Base-by-base conservation (phyloP, 202 grass and related monocot genomes). In the Cymbopogon flexuosus region DNA sequence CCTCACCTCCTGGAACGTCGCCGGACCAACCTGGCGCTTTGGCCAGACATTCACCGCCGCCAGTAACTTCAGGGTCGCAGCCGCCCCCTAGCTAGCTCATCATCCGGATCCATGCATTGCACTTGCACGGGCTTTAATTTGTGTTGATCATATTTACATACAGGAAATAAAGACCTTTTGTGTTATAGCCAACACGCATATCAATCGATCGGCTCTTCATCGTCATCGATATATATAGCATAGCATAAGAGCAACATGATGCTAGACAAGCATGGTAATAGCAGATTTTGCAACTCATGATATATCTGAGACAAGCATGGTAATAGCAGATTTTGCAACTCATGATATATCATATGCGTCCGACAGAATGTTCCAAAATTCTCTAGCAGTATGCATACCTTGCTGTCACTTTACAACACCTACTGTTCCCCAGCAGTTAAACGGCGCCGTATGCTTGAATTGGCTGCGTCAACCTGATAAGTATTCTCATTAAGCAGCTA, bases 401-500 rank as follows among this genome's bases (percentile, higher is more conserved):
- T 75, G 62, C 9, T 69, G 46, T 12, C 31, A 73, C 22, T 83
- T 74, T 68, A 60, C 72, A 62, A 11, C 33, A 35, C 4, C 41
- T 83, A 19, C 15, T 22, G 24, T 41, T 31, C 16, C 34, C 62
- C 59, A 62, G 23, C 3, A 68, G 16, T 69, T 27, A 34, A 45
- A 59, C 13, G 24, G 42, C 23, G 60, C 39, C 33, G 11, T n/a
- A 47, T 47, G 40, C 21, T 41, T 70, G 21, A 69, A 70, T 15
- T 15, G 21, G 21, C 6, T 16, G 57, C 57, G 3, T 61, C 58
- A 29, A 61, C 58, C 9, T 61, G 10, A 61, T 61, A 5, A 1
- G 9, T 27, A 29, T 61, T 61, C 23, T 29, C 30, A 54, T 87
- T 59, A 97, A 40, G 74, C 73, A 49, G 82, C 10, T 70, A 93